phyloP scores from a whole-genome alignment of 2,329 filamentous ascomycete genomes.

The Neonectria faginata region DNA sequence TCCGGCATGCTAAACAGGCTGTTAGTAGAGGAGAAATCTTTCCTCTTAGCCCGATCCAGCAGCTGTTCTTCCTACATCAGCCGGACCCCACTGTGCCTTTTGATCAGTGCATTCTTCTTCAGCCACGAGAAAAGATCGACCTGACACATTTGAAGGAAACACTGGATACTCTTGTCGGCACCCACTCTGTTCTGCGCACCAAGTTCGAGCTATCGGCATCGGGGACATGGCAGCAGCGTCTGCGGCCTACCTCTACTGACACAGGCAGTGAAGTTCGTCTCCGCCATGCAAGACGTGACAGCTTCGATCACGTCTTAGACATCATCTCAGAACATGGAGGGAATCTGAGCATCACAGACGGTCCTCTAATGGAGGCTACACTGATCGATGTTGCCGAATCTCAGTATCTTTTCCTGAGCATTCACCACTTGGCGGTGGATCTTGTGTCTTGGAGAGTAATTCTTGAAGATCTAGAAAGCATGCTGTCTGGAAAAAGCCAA shows the following conservation, averaged over 20 bases:
- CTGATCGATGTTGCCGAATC: conserved; percentile 16
- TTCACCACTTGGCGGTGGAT: conserved; percentile 27
- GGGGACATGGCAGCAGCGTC: no score
- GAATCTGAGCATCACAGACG: conserved; percentile 11
- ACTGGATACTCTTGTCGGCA: not conserved
- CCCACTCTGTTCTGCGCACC: no score
- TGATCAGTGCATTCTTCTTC: conserved; percentile 24
- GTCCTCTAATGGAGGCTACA: conserved; percentile 11
- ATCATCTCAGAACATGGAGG: conserved; percentile 18
- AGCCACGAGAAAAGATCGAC: not conserved
- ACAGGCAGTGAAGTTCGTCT: conserved; percentile 6
- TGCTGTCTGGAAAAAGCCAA: not conserved
- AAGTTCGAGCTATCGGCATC: no score
- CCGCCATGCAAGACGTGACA: conserved; percentile 5
- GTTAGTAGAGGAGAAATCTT: not conserved
- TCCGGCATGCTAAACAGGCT: not conserved
- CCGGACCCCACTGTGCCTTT: conserved; percentile 14
- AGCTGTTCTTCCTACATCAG: conserved; percentile 28
- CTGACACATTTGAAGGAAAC: not conserved
- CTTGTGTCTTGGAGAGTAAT: conserved; percentile 26
- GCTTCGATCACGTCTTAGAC: conserved; percentile 11
- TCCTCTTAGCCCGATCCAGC: conserved; percentile 19
- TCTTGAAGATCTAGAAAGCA: conserved; percentile 20
- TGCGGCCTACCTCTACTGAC: not conserved
- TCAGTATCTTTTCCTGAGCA: conserved; percentile 18